Percentiles rank a stretch among this genome's conserved stretches.
Evolutionary conservation across 1,284 basidiomycete genomes (phyloP).

Genomic region (Ganoderma meredithae): DNA sequence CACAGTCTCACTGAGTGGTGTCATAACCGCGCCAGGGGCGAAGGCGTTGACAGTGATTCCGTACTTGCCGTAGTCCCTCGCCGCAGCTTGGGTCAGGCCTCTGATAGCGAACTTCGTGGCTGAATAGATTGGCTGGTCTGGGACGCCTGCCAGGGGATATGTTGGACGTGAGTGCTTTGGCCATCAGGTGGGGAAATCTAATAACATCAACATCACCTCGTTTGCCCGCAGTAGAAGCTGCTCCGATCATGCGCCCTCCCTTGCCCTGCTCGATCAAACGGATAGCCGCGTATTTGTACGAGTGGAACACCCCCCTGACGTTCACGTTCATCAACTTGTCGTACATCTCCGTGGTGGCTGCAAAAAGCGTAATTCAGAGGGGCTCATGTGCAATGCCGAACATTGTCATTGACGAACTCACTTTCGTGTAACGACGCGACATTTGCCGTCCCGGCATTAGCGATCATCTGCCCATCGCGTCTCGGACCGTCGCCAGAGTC

Average conservation of each 20-base stretch:
- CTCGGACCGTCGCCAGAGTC: background rate
- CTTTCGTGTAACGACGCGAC: slow-evolving; percentile 30
- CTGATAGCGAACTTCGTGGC: slow-evolving; percentile 37
- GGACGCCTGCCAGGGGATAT: slow-evolving; percentile 8
- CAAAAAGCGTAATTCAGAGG: background rate
- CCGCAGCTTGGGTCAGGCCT: slow-evolving; percentile 35
- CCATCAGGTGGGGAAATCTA: background rate
- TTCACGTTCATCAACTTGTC: slow-evolving; percentile 42
- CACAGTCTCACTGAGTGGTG: slow-evolving; percentile 30
- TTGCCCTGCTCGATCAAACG: slow-evolving; percentile 46
- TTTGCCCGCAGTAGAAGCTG: slow-evolving; percentile 39
- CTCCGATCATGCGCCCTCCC: slow-evolving; percentile 46
- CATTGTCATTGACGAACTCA: too few relatives aligned
- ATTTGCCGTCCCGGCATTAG: slow-evolving; percentile 28
- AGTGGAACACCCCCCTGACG: slow-evolving; percentile 43
- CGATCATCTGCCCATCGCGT: slow-evolving; percentile 25
- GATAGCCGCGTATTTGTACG: slow-evolving; percentile 45
- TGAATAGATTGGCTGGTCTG: slow-evolving; percentile 31
- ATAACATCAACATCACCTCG: slow-evolving; percentile 31
- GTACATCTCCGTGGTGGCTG: slow-evolving; percentile 36
- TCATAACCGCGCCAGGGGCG: slow-evolving; percentile 34
- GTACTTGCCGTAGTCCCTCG: slow-evolving; percentile 35
- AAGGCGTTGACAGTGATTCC: slow-evolving; percentile 37
- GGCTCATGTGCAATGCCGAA: background rate
- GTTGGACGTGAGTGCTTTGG: too few relatives aligned